These are phyloP conservation scores for Fusarium torreyae DNA, from an alignment of 2,329 filamentous ascomycete species.

Conservation along the genomic window DNA sequence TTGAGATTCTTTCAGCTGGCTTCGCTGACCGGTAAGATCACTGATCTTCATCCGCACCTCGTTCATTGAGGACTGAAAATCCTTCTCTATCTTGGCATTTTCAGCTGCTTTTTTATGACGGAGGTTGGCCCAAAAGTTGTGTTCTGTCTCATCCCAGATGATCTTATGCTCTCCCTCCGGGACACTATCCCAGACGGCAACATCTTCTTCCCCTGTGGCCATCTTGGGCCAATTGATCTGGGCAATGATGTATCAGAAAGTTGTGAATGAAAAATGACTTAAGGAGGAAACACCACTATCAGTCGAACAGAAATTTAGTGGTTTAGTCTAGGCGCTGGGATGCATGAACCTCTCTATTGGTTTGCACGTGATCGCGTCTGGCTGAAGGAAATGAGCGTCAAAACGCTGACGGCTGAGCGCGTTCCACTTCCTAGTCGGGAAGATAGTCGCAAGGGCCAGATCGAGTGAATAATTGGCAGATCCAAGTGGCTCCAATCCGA, in stretches of 20 bases:
- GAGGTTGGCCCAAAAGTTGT: constrained; percentile 55
- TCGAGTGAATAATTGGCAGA: constrained; percentile 35
- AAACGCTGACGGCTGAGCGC: constrained; percentile 8
- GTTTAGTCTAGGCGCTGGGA: constrained; percentile 15
- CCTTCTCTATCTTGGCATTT: constrained; percentile 46
- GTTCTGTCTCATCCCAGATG: constrained; percentile 57
- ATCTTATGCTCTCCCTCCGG: constrained; percentile 52
- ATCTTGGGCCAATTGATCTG: constrained; percentile 29
- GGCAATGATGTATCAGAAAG: background rate
- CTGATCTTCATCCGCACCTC: constrained; percentile 51
- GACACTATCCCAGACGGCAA: constrained; percentile 51
- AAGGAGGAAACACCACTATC: constrained; percentile 1
- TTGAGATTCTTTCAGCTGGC: constrained; percentile 50
- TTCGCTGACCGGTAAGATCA: constrained; percentile 49
- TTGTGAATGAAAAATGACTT: background rate
- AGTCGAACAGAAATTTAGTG: constrained; percentile 3
- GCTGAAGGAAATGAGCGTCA: constrained; percentile 7
- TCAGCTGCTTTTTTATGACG: constrained; percentile 45
- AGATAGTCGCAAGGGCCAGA: constrained; percentile 19
- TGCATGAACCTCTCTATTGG: constrained; percentile 13
- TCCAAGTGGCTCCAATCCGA: constrained; percentile 39
- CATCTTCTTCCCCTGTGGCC: constrained; percentile 45
- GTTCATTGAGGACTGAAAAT: constrained; percentile 46
- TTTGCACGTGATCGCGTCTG: constrained; percentile 24
- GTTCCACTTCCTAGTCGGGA: constrained; percentile 30